Base-by-base conservation (phyloP, 2,329 filamentous ascomycete species). In the Elsinoe batatas region DNA sequence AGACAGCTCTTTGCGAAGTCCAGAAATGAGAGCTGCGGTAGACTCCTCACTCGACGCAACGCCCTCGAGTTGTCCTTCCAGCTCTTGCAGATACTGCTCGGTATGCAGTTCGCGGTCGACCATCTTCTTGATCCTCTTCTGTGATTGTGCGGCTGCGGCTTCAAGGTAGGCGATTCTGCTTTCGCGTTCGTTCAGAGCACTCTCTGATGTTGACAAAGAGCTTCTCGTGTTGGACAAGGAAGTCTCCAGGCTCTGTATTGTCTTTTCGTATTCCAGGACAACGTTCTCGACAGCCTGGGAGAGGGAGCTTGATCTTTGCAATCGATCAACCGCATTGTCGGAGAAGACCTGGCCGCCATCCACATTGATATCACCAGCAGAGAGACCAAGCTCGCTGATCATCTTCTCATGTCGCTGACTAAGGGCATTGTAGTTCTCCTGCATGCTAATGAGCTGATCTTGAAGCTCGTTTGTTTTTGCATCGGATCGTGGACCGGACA, bases 201-300 rank as follows among this genome's bases (percentile, higher is more conserved):
- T 93, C 69, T 98, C 94, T 0, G 87, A 91, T 60, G 76, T 85
- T 10, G 93, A 86, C 26, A 98, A 76, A 0, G 88, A 89, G 33
- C 87, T 79, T 57, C 93, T 82, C 1, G 93, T 97, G 65, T 83
- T 93, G 0, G 91, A 91, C 12, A 98, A 80, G 1, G 91, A 96
- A 51, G 90, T 84, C 70, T 98, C 93, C 13, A 98, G 79, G 54
- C 82, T 86, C 68, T 97, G 91, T 50, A 98, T 98, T 0, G 94
- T 98, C 77, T 95, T 97, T 69, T 98, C 94, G 67, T 98, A 98
- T 71, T 98, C 93, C 49, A 97, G 75, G 2, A 98, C 89, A 18
- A 98, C 89, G 66, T 95, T 88, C 65, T 98, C 93, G 17, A 98
- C 91, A 26, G 91, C 91, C 67, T 95, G 87, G 1, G 91, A 91